Evolutionary conservation across 2,329 filamentous ascomycete species (phyloP).

Genomic region (Didymella lethalis): DNA sequence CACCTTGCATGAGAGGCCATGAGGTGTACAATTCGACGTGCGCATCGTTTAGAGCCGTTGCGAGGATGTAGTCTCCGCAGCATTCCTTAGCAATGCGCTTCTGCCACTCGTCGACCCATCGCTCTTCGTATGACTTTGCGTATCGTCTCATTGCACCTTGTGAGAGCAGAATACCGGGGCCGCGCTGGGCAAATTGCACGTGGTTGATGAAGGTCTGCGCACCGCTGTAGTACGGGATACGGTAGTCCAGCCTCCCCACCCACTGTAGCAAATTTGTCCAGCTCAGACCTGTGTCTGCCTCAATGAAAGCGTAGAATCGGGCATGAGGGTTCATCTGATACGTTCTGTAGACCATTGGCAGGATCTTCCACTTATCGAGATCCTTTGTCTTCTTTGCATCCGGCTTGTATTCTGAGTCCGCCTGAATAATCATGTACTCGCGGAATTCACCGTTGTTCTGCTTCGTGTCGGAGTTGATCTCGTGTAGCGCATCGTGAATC

Average conservation of each 20-base stretch:
- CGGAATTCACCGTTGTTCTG: slow-evolving; percentile 58
- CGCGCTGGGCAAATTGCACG: slow-evolving; percentile 53
- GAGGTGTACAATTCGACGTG: slow-evolving; percentile 49
- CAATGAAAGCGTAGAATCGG: slow-evolving; percentile 48
- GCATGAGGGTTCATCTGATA: slow-evolving; percentile 44
- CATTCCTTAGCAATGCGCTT: slow-evolving; percentile 41
- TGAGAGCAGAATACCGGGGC: slow-evolving; percentile 55
- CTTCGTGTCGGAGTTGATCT: slow-evolving; percentile 48
- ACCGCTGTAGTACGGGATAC: slow-evolving; percentile 55
- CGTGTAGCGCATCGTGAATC: slow-evolving; percentile 60
- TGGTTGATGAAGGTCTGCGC: slow-evolving; percentile 48
- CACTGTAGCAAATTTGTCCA: slow-evolving; percentile 53
- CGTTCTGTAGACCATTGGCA: slow-evolving; percentile 63
- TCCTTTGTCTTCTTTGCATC: slow-evolving; percentile 55
- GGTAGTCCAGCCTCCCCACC: slow-evolving; percentile 49
- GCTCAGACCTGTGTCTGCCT: slow-evolving; percentile 46
- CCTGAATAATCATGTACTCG: slow-evolving; percentile 59
- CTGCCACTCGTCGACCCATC: slow-evolving; percentile 47
- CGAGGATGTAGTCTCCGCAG: slow-evolving; percentile 51
- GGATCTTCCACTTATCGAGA: slow-evolving; percentile 67
- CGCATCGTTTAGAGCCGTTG: slow-evolving; percentile 45
- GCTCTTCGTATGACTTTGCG: slow-evolving; percentile 42
- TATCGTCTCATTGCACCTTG: slow-evolving; percentile 50
- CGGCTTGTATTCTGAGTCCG: slow-evolving; percentile 53
- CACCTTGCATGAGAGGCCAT: slow-evolving; percentile 56